Evolutionary conservation across 179 eudicot species (phyloP).

Genomic region (Corrigiola litoralis): DNA sequence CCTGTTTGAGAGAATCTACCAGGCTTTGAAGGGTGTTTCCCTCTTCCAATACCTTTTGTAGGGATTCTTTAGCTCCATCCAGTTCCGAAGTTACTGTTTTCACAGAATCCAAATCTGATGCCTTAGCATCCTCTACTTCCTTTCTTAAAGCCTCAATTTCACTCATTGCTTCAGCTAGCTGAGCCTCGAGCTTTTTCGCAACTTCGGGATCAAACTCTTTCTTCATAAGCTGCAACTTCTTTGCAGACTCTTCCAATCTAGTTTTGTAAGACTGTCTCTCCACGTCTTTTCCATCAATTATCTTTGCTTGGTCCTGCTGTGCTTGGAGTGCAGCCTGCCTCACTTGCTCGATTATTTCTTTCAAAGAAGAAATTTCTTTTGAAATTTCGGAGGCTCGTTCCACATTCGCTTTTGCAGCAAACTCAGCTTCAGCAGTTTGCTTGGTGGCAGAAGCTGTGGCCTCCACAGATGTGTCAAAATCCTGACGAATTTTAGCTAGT

Average conservation of each 20-base stretch:
- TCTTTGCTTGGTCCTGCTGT: constrained; percentile 47
- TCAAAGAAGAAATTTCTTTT: constrained; percentile 42
- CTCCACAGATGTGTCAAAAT: constrained; percentile 42
- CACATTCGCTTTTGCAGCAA: constrained; percentile 43
- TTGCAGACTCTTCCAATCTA: constrained; percentile 54
- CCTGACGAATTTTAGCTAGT: constrained; percentile 61
- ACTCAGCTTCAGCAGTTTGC: constrained; percentile 58
- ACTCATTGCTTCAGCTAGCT: constrained; percentile 45
- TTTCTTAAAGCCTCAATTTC: constrained; percentile 52
- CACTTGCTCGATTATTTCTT: constrained; percentile 60
- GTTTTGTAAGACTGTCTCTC: constrained; percentile 51
- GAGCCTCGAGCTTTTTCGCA: constrained; percentile 48
- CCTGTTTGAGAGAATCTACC: constrained; percentile 51
- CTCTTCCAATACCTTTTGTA: constrained; percentile 55
- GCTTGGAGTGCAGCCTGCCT: constrained; percentile 47
- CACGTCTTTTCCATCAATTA: constrained; percentile 47
- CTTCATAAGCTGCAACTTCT: constrained; percentile 58
- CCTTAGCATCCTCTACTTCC: constrained; percentile 52
- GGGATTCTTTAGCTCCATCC: constrained; percentile 56
- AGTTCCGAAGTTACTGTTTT: constrained; percentile 48
- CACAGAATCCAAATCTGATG: constrained; percentile 47
- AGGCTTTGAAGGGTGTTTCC: constrained; percentile 42
- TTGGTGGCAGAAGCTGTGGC: constrained; percentile 47
- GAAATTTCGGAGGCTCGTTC: constrained; percentile 55
- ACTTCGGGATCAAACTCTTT: constrained; percentile 55